Evolutionary conservation across 1,284 basidiomycete genomes (phyloP), one percentile per base, ranked within the genome.

Genomic region (Ceratobasidium sp.): DNA sequence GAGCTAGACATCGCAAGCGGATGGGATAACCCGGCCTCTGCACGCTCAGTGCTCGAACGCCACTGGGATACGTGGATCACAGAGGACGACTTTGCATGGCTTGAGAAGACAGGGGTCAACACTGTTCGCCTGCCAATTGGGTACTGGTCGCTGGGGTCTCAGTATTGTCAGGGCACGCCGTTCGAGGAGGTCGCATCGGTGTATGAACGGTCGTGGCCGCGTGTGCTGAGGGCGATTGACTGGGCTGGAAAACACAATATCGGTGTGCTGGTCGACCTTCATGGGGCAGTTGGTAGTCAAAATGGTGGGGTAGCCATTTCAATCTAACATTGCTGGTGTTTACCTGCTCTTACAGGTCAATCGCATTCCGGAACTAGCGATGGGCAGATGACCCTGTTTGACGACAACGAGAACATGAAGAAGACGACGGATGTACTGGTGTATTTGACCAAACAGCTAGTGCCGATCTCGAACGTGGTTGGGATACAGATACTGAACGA

Each of bases 31-130:
- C 51, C 80, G 6, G 81, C 82, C 2, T 81, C 82, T 78, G 91
- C 92, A 22, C 86, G 87, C 25, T 81, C 85, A 34, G 83, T 90
- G 9, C 85, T 95, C 77, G 92, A 95, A 83, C 85, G 86, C 61
- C 93, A 94, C 82, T 95, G 93, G 93, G 91, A 92, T 80, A 92
- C 90, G 6, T 95, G 90, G 84, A 90, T 95, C 82, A 90, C 85
- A 15, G 86, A 88, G 68, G 82, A 85, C 0, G 92, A 93, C 82
- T 91, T 94, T 79, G 82, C 79, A 22, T 82, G 81, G 70, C 80
- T 85, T 2, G 78, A 80, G 19, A 79, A 80, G 67, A 81, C 82
- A 46, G 83, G 83, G 79, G 64, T 94, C 77, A 77, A 77, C 61
- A 78, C 67, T 43, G 59, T 77, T 43, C 59, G 69, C 19, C 82